Evolutionary conservation across 352 stramenopile species (phyloP), one percentile per base, ranked within the genome.

Genomic region (Phytophthora tentaculata): DNA sequence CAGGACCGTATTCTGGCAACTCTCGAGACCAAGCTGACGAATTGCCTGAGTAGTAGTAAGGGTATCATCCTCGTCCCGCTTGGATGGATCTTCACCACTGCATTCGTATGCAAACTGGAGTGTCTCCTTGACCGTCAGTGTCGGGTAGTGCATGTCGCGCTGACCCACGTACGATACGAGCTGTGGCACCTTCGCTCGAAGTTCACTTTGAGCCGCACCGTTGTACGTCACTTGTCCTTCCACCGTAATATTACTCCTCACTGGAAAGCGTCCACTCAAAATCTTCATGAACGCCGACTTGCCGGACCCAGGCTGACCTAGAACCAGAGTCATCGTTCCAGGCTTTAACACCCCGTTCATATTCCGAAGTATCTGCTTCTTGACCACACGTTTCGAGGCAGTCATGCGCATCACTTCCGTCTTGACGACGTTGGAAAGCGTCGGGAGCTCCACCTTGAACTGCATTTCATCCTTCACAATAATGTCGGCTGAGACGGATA

Each of bases 111-210:
- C 77, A 37, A 84, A 83, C 28, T 75, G 55, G 9, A 88, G 65
- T 45, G 80, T 86, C 54, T 88, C 80, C 41, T 83, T 77, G 6
- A 88, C 80, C 0, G 75, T 82, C 24, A 83, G 26, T 3, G 67
- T 63, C 1, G 67, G 50, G 97, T 96, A 98, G 82, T 49, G 94
- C 95, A 72, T 98, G 75, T 98, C 92, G 0, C 45, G 64, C 54
- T 90, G 79, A 37, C 48, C 65, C 45, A 86, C 77, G 67, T 89
- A 89, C 8, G 79, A 43, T n/a, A 72, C 55, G 43, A 84, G 66
- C 52, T 86, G 80, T 23, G 80, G 78, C 39, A 88, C 44, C 7
- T 10, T 56, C 4, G 7, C 14, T 1, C 26, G 10, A 17, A 56
- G 2, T 43, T 24, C 49, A 41, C 9, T 3, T 2, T 44, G 35